Percentiles rank a stretch among this genome's conserved stretches.
phyloP scores from a whole-genome alignment of 495 filamentous ascomycete genomes.

The Trichoderma gamsii region DNA sequence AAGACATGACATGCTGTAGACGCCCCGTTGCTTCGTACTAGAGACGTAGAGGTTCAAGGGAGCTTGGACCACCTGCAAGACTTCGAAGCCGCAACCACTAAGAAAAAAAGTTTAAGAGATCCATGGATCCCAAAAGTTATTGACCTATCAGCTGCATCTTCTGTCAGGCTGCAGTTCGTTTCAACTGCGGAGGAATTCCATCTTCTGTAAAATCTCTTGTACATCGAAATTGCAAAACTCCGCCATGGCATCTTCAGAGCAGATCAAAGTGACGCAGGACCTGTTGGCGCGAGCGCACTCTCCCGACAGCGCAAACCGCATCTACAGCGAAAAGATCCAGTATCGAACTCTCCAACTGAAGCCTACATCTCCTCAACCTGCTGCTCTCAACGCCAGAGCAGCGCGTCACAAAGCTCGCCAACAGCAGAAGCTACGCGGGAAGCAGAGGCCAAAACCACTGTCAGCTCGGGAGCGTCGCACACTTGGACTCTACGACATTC shows the following conservation, averaged over 20 bases:
- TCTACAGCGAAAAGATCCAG: conserved; percentile 76
- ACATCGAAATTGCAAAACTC: background rate
- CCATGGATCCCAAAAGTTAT: conserved; percentile 28
- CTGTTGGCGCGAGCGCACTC: conserved; percentile 73
- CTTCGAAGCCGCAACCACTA: background rate
- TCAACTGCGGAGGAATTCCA: background rate
- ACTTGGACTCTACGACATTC: conserved; percentile 67
- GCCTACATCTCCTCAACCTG: conserved; percentile 57
- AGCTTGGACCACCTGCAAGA: conserved; percentile 4
- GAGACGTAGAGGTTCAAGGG: background rate
- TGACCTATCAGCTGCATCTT: conserved; percentile 21
- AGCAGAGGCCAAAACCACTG: conserved; percentile 65
- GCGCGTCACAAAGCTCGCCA: conserved; percentile 51
- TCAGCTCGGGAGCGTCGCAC: conserved; percentile 73
- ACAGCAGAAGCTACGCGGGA: conserved; percentile 51
- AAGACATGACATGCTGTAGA: background rate
- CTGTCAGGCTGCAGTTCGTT: background rate
- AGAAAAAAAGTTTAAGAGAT: conserved; percentile 16
- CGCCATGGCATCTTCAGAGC: background rate
- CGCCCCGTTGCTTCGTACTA: background rate
- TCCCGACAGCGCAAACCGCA: conserved; percentile 56
- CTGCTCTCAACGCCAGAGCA: conserved; percentile 52
- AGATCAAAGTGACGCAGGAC: conserved; percentile 43
- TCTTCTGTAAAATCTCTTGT: background rate
- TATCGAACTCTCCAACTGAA: conserved; percentile 75